phyloP scores from a whole-genome alignment of 768 basidiomycete species.

The Chlorophyllum brunneum region DNA sequence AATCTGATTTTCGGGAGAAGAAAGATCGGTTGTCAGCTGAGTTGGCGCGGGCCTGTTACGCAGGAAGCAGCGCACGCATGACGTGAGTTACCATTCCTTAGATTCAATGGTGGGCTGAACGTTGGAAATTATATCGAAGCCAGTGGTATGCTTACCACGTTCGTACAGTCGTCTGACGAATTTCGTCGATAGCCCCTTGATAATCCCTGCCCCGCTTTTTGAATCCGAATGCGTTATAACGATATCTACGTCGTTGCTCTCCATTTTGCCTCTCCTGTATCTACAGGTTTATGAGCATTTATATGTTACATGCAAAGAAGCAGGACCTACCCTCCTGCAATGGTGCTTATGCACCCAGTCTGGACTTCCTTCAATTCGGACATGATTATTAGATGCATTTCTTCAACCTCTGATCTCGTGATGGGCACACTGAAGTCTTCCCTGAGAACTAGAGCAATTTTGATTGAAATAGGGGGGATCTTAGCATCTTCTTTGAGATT shows the following conservation, averaged over 20 bases:
- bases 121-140: neutral
- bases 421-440: constrained; percentile 56
- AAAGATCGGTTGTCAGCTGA: neutral
- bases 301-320: neutral
- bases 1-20: constrained; percentile 34
- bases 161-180: constrained; percentile 56
- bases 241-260: constrained; percentile 87
- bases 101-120: neutral
- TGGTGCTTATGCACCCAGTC: constrained; percentile 66
- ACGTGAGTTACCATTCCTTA: constrained; percentile 75
- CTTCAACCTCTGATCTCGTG: constrained; percentile 70
- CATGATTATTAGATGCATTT: constrained; percentile 68
- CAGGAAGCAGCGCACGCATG: constrained; percentile 58
- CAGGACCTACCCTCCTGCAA: constrained; percentile 72
- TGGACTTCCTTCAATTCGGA: constrained; percentile 59
- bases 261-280: constrained; percentile 78
- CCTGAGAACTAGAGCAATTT: constrained; percentile 55
- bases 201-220: constrained; percentile 35
- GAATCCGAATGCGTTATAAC: constrained; percentile 72
- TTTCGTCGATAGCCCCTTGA: constrained; percentile 60
- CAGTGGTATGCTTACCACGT: constrained; percentile 37
- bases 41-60: neutral
- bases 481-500: constrained; percentile 12
- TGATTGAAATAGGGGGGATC: constrained; percentile 38
- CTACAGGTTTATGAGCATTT: constrained; percentile 30